Conservation (phyloP, 345 rosid species). For the Sapria himalayana region DNA sequence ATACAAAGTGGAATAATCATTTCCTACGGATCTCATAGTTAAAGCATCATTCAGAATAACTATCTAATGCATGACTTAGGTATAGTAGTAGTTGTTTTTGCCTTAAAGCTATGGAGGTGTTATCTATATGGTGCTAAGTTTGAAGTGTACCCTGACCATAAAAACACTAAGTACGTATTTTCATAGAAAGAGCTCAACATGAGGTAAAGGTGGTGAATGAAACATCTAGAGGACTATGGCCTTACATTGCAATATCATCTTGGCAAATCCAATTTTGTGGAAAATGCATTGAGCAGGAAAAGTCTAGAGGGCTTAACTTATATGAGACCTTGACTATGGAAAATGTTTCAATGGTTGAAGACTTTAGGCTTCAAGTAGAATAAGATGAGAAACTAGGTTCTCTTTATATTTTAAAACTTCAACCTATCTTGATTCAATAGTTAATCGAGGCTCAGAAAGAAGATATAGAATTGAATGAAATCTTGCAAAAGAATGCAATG, state of each 20-base stretch:
- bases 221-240: neutral
- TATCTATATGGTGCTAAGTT: neutral
- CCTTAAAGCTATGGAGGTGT: neutral
- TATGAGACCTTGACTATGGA: neutral
- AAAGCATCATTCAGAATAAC: too few relatives aligned
- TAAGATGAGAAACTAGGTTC: neutral
- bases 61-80: neutral
- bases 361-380: neutral
- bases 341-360: neutral
- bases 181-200: neutral
- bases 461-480: neutral
- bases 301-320: neutral
- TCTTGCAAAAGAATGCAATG: neutral
- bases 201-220: neutral
- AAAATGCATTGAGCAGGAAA: neutral
- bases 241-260: neutral
- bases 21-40: too few relatives aligned
- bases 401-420: neutral
- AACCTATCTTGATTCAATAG: neutral
- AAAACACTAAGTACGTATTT: neutral
- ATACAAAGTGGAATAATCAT: too few relatives aligned
- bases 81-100: neutral
- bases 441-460: neutral
- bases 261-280: neutral
- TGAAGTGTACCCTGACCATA: neutral